Evolutionary conservation across 805 yeast genomes (phyloP).

Genomic region (Saccharomycopsis sp.): DNA sequence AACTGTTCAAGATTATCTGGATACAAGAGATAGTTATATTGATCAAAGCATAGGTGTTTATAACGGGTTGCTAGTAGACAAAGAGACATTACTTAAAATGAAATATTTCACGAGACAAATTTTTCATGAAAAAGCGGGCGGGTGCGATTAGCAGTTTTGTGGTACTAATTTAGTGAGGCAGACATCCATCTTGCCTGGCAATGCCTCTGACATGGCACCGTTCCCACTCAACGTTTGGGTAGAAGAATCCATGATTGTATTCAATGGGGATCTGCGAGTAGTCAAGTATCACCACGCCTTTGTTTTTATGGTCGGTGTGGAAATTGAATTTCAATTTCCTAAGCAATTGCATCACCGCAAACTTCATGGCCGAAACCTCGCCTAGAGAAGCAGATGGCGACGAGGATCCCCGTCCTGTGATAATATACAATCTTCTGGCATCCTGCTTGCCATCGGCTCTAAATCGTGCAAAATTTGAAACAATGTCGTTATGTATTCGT

Average conservation of each 20-base stretch:
- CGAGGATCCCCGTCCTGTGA: background rate
- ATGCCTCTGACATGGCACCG: no score
- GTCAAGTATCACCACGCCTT: background rate
- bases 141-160: no score
- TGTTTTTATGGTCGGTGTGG: background rate
- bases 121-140: no score
- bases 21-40: no score
- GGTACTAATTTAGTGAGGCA: no score
- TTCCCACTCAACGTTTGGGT: background rate
- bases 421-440: background rate
- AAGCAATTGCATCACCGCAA: background rate
- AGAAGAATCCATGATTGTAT: background rate
- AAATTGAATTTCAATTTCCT: background rate
- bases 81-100: no score
- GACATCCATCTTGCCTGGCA: no score
- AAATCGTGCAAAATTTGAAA: background rate
- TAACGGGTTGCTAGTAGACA: no score
- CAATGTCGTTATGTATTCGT: constrained; percentile 59
- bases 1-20: no score
- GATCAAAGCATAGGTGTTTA: no score
- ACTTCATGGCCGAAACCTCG: background rate
- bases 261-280: background rate
- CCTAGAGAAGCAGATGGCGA: background rate
- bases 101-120: no score
- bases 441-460: background rate